Percentiles rank a stretch among this genome's conserved stretches.
Conservation (phyloP, 2,329 filamentous ascomycete species). For the Fusarium nygamai region DNA sequence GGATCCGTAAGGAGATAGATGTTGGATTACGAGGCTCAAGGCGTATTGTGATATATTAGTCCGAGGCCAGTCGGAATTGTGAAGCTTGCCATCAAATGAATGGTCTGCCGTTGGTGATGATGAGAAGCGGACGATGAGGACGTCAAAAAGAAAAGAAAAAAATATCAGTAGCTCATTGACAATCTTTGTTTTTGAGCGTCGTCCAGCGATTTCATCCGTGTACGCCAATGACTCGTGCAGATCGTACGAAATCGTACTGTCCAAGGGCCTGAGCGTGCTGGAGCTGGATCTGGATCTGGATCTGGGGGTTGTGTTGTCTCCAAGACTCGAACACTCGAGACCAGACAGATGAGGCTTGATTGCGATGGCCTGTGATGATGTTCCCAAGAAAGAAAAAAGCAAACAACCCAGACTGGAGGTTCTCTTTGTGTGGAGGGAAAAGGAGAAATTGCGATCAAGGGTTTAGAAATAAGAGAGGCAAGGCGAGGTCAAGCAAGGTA, state of each 20-base stretch:
- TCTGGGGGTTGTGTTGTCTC: not conserved
- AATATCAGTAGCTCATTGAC: not conserved
- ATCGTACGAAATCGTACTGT: constrained; percentile 2
- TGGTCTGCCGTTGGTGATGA: not conserved
- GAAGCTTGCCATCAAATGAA: not conserved
- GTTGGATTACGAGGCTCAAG: not conserved
- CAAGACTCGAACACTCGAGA: not conserved
- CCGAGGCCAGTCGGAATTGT: constrained; percentile 14
- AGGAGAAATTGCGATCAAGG: constrained; percentile 29
- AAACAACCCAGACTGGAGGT: not conserved
- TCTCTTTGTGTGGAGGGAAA: not conserved
- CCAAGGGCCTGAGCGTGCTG: constrained; percentile 1
- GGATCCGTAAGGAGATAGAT: not conserved
- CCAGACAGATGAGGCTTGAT: not conserved
- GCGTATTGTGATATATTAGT: constrained; percentile 6
- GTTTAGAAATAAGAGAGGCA: constrained; percentile 12
- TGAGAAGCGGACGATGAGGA: not conserved
- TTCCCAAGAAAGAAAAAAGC: not conserved
- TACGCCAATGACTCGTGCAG: constrained; percentile 21
- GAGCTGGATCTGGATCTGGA: not conserved
- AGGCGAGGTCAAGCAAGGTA: constrained; percentile 3
- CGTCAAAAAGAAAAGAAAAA: not conserved
- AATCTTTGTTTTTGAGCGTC: constrained; percentile 1
- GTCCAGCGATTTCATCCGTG: constrained; percentile 12
- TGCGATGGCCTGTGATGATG: not conserved